Evolutionary conservation across 2,329 filamentous ascomycete species (phyloP).

Genomic region (Bisporella sp.): DNA sequence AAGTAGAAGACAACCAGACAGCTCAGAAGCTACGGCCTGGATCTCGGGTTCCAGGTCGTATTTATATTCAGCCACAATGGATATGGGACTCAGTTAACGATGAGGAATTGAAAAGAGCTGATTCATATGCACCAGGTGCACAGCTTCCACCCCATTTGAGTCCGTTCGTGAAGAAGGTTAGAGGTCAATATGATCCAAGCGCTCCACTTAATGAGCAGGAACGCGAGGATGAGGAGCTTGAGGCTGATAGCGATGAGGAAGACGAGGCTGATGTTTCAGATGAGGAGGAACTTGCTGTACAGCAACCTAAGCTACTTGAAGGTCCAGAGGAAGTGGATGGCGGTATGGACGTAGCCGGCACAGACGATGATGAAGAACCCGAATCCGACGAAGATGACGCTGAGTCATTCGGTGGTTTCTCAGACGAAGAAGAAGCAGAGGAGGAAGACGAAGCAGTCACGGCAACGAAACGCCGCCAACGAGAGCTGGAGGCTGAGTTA

Average conservation of each 20-base stretch:
- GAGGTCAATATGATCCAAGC: slow-evolving; percentile 88
- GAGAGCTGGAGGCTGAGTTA: slow-evolving; percentile 88
- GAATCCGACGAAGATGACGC: slow-evolving; percentile 26
- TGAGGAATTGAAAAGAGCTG: slow-evolving; percentile 76
- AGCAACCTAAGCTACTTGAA: slow-evolving; percentile 33
- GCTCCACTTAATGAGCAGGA: slow-evolving; percentile 81
- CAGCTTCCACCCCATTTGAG: slow-evolving; percentile 90
- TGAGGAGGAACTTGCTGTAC: slow-evolving; percentile 39
- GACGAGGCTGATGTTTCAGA: slow-evolving; percentile 31
- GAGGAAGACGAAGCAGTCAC: slow-evolving; percentile 54
- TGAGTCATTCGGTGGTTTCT: slow-evolving; percentile 28
- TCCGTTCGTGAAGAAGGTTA: slow-evolving; percentile 84
- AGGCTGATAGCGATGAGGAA: slow-evolving; percentile 50
- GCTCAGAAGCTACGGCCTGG: slow-evolving; percentile 52
- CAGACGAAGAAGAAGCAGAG: slow-evolving; percentile 42
- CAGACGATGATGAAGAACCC: slow-evolving; percentile 31
- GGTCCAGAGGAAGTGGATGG: slow-evolving; percentile 16
- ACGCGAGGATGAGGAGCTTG: slow-evolving; percentile 75
- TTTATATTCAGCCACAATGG: slow-evolving; percentile 96
- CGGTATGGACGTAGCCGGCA: slow-evolving; percentile 27
- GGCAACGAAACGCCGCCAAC: slow-evolving; percentile 66
- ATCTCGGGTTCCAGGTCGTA: slow-evolving; percentile 79
- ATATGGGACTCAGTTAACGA: slow-evolving; percentile 97
- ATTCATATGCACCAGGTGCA: slow-evolving; percentile 84
- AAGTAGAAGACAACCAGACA: slow-evolving; percentile 54